These are phyloP conservation scores for Fibroporia radiculosa DNA, from an alignment of 768 basidiomycete species.

Conservation along the genomic window DNA sequence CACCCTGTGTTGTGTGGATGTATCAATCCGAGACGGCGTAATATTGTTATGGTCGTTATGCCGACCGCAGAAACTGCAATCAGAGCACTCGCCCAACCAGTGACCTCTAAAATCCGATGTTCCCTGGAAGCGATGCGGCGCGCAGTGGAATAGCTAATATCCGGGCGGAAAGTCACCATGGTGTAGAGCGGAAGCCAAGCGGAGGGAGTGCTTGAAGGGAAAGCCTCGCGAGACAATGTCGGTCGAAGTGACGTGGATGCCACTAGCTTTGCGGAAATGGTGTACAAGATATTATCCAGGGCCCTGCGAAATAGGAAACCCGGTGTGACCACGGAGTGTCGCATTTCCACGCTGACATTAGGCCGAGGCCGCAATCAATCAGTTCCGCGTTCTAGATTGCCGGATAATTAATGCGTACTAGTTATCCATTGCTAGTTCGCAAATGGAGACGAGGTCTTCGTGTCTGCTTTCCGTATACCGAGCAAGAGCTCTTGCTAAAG, in stretches of 20 bases:
- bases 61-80: conserved; percentile 36
- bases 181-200: conserved; percentile 95
- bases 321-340: conserved; percentile 81
- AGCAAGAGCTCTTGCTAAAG: conserved; percentile 57
- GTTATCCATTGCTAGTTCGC: conserved; percentile 90
- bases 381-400: background rate
- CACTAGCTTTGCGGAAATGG: conserved; percentile 45
- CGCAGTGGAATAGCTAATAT: conserved; percentile 84
- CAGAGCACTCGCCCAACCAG: conserved; percentile 42
- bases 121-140: conserved; percentile 65
- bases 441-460: conserved; percentile 86
- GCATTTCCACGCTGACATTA: conserved; percentile 78
- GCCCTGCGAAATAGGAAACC: conserved; percentile 72
- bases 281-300: conserved; percentile 68
- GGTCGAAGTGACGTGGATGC: conserved; percentile 40
- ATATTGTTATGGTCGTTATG: conserved; percentile 27
- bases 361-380: conserved; percentile 5
- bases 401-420: conserved; percentile 59
- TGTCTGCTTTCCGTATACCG: conserved; percentile 79
- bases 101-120: conserved; percentile 45
- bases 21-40: conserved; percentile 20
- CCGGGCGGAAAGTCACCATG: conserved; percentile 97
- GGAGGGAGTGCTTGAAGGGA: conserved; percentile 37
- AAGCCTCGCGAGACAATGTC: conserved; percentile 16
- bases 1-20: no score